These are phyloP conservation scores for Suillus sp. DNA, from an alignment of 768 basidiomycete genomes.

Conservation along the genomic window DNA sequence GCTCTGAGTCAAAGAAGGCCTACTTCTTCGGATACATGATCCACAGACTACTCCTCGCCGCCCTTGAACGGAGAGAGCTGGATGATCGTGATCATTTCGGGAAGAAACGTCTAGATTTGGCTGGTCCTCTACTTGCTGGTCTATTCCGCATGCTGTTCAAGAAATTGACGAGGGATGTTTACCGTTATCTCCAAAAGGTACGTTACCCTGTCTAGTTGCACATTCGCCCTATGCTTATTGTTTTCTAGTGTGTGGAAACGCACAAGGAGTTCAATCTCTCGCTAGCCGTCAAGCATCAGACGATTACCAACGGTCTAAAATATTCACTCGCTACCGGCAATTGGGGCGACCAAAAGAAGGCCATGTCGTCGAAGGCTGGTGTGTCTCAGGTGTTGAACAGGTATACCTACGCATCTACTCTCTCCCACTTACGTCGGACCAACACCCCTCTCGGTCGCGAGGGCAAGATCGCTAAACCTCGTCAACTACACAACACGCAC, in stretches of 20 bases:
- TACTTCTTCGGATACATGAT: slow-evolving; percentile 99
- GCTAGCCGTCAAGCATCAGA: slow-evolving; percentile 92
- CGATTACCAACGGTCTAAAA: slow-evolving; percentile 96
- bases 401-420: slow-evolving; percentile 97
- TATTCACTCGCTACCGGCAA: slow-evolving; percentile 98
- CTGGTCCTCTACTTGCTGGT: slow-evolving; percentile 94
- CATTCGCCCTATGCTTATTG: slow-evolving; percentile 9
- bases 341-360: slow-evolving; percentile 99
- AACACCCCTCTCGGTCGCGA: slow-evolving; percentile 98
- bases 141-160: slow-evolving; percentile 97
- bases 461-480: slow-evolving; percentile 98
- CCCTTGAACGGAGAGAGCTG: slow-evolving; percentile 90
- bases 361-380: slow-evolving; percentile 96
- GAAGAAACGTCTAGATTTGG: slow-evolving; percentile 95
- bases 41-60: slow-evolving; percentile 90
- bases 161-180: slow-evolving; percentile 95
- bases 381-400: slow-evolving; percentile 98
- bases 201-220: slow-evolving; percentile 11
- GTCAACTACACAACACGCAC: slow-evolving; percentile 98
- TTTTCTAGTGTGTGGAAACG: slow-evolving; percentile 86
- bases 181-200: slow-evolving; percentile 96
- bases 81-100: slow-evolving; percentile 99
- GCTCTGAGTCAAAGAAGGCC: slow-evolving; percentile 96
- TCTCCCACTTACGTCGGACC: slow-evolving; percentile 96
- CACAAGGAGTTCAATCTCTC: slow-evolving; percentile 93